Base-by-base conservation (phyloP, 208 protist genomes). In the Leishmania tarentolae region DNA sequence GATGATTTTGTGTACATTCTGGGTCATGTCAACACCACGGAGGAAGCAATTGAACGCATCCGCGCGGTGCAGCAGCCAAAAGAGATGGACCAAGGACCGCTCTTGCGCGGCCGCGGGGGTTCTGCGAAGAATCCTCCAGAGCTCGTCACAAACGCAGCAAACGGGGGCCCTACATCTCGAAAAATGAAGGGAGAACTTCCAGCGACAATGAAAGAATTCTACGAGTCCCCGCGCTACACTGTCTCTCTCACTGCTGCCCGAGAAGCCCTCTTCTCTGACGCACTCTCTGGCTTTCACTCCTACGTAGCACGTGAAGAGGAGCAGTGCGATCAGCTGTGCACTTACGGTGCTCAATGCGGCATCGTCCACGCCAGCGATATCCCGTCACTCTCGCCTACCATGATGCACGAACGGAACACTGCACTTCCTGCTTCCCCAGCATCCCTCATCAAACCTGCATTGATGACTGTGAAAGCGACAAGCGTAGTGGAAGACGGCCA, bases 261-360 rank as follows among this genome's bases (percentile, higher is more conserved):
- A 8, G 78, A 84, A 47, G 86, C 87, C 71, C 35, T 92, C 77
- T 87, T 92, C 77, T 79, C 85, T 19, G 89, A 92, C 75, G 89
- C 89, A 3, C 81, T 92, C 8, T 87, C 81, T 13, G 89, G 89
- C 21, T 92, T 92, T 72, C 80, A 85, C 74, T 88, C 86, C 31
- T 87, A 88, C 72, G 84, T 84, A 68, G 76, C 82, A 40, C 82
- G 81, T 19, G 89, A 92, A 65, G 75, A 81, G 56, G 80, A 68
- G 63, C 79, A 91, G 80, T 70, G 78, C 59, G 72, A 81, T 42
- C 53, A 73, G 15, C 78, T 88, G 40, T 5, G 35, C 19, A 75
- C 53, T 19, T 46, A 75, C 24, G 57, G 31, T 44, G 11, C 74
- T 44, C 65, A 59, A 31, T 63, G 61, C n/a, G 73, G 56, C 15